Evolutionary conservation across 2,329 filamentous ascomycete genomes (phyloP).

Genomic region (Sporothrix humicola): DNA sequence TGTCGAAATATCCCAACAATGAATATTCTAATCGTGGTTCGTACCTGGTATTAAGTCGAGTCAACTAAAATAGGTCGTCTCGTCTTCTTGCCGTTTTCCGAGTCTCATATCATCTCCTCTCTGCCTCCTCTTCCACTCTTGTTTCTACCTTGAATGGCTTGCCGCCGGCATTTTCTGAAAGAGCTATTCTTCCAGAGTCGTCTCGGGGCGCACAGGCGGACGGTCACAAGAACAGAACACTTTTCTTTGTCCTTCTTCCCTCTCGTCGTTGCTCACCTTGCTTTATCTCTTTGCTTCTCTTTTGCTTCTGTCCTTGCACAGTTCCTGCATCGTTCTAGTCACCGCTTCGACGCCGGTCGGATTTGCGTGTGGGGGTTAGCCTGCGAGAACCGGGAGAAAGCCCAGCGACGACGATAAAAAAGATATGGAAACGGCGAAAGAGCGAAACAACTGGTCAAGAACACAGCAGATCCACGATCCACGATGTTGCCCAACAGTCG

Average conservation of each 20-base stretch:
- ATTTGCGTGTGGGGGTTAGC: slow-evolving; percentile 31
- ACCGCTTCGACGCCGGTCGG: slow-evolving; percentile 20
- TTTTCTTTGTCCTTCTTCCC: not conserved
- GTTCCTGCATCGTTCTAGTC: not conserved
- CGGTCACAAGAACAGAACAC: slow-evolving; percentile 21
- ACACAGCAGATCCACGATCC: not conserved
- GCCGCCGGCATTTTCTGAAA: no score
- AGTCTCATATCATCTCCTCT: not conserved
- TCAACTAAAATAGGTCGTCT: not conserved
- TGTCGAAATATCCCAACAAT: not conserved
- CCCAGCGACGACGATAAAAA: not conserved
- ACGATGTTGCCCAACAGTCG: not conserved
- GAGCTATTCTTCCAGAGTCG: not conserved
- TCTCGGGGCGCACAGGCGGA: not conserved
- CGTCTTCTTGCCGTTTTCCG: not conserved
- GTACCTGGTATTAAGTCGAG: not conserved
- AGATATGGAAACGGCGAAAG: not conserved
- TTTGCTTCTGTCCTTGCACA: not conserved
- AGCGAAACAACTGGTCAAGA: not conserved
- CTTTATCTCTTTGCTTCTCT: not conserved
- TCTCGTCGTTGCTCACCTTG: slow-evolving; percentile 4
- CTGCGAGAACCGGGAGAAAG: not conserved
- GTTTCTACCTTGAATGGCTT: not conserved
- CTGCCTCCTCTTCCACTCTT: not conserved
- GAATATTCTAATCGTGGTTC: no score